Base-by-base conservation (phyloP, 805 yeast species). In the Metschnikowia anglica region DNA sequence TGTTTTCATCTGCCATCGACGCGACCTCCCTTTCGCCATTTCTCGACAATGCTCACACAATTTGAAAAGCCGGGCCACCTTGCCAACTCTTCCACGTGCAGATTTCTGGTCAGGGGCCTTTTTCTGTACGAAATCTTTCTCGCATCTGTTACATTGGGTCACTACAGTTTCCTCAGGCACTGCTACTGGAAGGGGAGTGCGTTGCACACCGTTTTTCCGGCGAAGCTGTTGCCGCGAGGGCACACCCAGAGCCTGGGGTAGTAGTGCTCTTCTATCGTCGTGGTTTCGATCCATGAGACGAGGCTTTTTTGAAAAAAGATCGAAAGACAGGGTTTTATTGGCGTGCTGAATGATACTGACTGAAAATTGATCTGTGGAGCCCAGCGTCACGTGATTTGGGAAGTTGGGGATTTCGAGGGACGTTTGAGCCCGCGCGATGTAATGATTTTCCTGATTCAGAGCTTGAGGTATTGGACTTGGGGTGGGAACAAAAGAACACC, bases 11-110 rank as follows among this genome's bases (percentile, higher is more conserved):
- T 40, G 43, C 43, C 43, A 40, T 16, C 43, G 24, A 5, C 43
- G 43, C 34, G 38, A 34, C 11, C 43, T 11, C 9, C 43, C 43
- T 34, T 40, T 40, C 9, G 30, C 43, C 43, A 34, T 40, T 40
- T 40, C 43, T 23, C 43, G 28, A 21, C 43, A 40, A 10, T 40
- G 43, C 16, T 40, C 43, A 28, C 43, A 40, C 15, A 40, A 24
- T 15, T 40, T 40, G 13, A 17, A 40, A 7, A 40, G 38, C 18
- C 43, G 13, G 10, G 43, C 33, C 24, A 40, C 39, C 12, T 39
- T 15, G 21, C 43, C 43, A 10, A 34, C 34, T 9, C 30, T 18
- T 5, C 43, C 43, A 4, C 43, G 43, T 13, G 43, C 37, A 2
- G 34, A 15, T n/a, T 34, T 28, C 39, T 34, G 39, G 39, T 40